Conservation (phyloP, 768 basidiomycete species). For the Termitomyces sp. region DNA sequence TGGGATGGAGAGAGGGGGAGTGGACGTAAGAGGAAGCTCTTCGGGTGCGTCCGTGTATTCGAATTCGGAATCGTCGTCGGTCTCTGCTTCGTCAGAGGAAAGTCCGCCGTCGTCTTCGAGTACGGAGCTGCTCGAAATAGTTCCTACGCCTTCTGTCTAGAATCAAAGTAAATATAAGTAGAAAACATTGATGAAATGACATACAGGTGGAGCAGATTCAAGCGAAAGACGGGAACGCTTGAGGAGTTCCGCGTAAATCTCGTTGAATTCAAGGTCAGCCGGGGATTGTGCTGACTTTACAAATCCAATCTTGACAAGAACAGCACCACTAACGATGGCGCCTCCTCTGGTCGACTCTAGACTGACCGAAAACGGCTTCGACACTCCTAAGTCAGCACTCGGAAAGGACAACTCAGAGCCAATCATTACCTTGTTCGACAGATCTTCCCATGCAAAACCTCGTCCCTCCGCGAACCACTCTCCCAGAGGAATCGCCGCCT, state of each 20-base stretch:
- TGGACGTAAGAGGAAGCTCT: not conserved
- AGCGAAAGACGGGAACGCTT: constrained; percentile 64
- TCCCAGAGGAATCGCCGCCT: constrained; percentile 71
- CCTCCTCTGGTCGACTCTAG: constrained; percentile 40
- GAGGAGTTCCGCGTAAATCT: constrained; percentile 59
- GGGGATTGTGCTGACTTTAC: constrained; percentile 40
- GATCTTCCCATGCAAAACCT: constrained; percentile 54
- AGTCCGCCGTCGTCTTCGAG: constrained; percentile 80
- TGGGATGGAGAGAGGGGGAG: not conserved
- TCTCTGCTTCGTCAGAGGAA: constrained; percentile 40
- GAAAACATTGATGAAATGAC: not conserved
- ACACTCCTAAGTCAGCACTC: too few species aligned
- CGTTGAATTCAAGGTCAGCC: constrained; percentile 49
- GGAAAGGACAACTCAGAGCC: too few species aligned
- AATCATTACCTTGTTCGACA: constrained; percentile 65
- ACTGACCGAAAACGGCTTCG: constrained; percentile 20
- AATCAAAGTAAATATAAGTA: not conserved
- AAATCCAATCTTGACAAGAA: constrained; percentile 47
- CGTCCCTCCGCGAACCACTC: constrained; percentile 65
- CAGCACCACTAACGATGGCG: constrained; percentile 35
- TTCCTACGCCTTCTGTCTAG: constrained; percentile 85
- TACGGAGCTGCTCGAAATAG: constrained; percentile 65
- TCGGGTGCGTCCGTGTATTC: not conserved
- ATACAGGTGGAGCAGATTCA: constrained; percentile 74
- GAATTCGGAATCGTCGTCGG: constrained; percentile 17